These are phyloP conservation scores for Lepiota venenata DNA, from an alignment of 768 basidiomycete species.

Conservation along the genomic window DNA sequence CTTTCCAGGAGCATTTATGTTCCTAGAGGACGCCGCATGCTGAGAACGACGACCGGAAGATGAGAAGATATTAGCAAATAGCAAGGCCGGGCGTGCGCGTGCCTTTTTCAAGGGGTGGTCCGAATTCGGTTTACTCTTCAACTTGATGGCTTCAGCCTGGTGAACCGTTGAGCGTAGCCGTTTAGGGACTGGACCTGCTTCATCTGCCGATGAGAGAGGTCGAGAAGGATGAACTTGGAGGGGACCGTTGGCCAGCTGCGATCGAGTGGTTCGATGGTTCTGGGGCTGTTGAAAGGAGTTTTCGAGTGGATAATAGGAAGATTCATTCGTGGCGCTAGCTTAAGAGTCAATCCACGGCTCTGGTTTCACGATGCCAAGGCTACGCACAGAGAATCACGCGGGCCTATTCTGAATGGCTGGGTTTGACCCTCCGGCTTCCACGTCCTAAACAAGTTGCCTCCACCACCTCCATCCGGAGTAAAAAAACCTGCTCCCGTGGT, in stretches of 20 bases:
- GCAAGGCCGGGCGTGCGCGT: conserved; percentile 86
- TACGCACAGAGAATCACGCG: conserved; percentile 64
- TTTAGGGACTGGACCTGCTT: conserved; percentile 75
- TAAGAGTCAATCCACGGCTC: conserved; percentile 15
- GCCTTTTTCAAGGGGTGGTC: conserved; percentile 86
- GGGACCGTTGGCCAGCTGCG: conserved; percentile 36
- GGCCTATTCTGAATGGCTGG: conserved; percentile 58
- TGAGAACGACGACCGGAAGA: conserved; percentile 78
- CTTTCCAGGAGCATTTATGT: conserved; percentile 47
- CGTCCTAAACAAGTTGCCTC: conserved; percentile 52
- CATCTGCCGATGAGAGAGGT: conserved; percentile 80
- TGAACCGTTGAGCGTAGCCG: conserved; percentile 63
- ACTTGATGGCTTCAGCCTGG: conserved; percentile 49
- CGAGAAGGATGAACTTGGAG: conserved; percentile 53
- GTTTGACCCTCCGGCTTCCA: conserved; percentile 53
- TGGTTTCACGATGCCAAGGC: not conserved
- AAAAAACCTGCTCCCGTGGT: conserved; percentile 73
- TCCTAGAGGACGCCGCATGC: conserved; percentile 65
- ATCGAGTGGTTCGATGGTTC: conserved; percentile 41
- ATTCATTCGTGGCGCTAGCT: conserved; percentile 54
- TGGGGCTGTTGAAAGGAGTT: conserved; percentile 44
- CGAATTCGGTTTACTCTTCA: conserved; percentile 57
- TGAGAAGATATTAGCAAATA: conserved; percentile 87
- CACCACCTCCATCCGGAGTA: conserved; percentile 62
- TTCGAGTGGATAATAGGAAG: conserved; percentile 42